phyloP scores from a whole-genome alignment of 148 eudicot species.

The Spergularia marina region DNA sequence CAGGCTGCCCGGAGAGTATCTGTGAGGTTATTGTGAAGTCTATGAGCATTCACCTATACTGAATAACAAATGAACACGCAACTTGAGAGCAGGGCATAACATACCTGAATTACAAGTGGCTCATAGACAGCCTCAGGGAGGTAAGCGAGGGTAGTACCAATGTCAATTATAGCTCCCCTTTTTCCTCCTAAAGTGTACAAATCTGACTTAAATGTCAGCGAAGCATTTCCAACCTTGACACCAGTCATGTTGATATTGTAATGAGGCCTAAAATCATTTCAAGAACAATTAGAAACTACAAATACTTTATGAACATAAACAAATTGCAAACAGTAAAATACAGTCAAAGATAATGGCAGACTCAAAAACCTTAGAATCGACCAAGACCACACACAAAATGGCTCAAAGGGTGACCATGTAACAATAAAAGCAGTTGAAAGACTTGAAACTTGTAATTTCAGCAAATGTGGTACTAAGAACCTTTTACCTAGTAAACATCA shows the following conservation, averaged over 20 bases:
- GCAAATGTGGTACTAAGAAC: not conserved
- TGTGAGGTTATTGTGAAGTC: slow-evolving; percentile 25
- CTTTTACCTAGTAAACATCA: not conserved
- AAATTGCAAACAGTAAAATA: slow-evolving; percentile 5
- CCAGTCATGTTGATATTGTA: slow-evolving; percentile 92
- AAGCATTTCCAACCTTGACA: slow-evolving; percentile 66
- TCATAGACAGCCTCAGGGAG: slow-evolving; percentile 69
- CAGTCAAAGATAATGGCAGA: not conserved
- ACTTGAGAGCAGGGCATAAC: not conserved
- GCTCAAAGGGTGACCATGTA: not conserved
- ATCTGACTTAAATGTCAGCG: slow-evolving; percentile 54
- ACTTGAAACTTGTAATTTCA: not conserved
- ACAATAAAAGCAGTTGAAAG: not conserved
- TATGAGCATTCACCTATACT: slow-evolving; percentile 18
- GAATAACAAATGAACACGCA: slow-evolving; percentile 6
- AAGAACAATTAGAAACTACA: not conserved
- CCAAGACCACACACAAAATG: not conserved
- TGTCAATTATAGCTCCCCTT: slow-evolving; percentile 76
- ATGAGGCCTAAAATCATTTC: slow-evolving; percentile 58
- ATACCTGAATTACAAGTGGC: slow-evolving; percentile 70
- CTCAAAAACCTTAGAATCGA: not conserved
- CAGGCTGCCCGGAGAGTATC: slow-evolving; percentile 77
- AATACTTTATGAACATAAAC: not conserved
- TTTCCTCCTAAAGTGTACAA: slow-evolving; percentile 52
- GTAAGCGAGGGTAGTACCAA: slow-evolving; percentile 93